A percentile compares a stretch with the other conserved stretches of the same genome.
These are phyloP conservation scores for Asterophora lycoperdoides DNA, from an alignment of 768 basidiomycete species.

Conservation along the genomic window DNA sequence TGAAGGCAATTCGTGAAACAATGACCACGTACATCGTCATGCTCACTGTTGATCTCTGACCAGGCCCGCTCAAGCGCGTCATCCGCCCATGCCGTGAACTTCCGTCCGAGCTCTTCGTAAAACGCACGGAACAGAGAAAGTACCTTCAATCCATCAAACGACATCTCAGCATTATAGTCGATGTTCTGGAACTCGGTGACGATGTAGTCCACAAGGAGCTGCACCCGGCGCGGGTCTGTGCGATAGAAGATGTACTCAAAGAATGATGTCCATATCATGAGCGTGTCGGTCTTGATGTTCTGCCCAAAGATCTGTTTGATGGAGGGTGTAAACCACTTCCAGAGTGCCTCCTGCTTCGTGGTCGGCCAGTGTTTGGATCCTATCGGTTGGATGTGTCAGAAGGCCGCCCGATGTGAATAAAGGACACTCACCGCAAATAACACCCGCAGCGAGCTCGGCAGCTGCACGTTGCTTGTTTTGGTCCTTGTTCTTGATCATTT, in stretches of 20 bases:
- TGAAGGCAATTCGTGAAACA: no score
- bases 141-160: conserved; percentile 74
- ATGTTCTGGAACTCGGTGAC: conserved; percentile 56
- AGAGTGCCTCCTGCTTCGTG: conserved; percentile 61
- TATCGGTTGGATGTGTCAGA: conserved; percentile 18
- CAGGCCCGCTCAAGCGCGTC: conserved; percentile 64
- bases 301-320: conserved; percentile 62
- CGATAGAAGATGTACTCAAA: conserved; percentile 76
- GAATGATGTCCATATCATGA: conserved; percentile 76
- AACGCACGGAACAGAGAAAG: conserved; percentile 65
- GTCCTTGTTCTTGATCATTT: conserved; percentile 62
- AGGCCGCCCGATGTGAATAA: not conserved
- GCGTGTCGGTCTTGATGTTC: conserved; percentile 78
- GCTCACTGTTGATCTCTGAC: conserved; percentile 68
- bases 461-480: conserved; percentile 87
- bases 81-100: conserved; percentile 76
- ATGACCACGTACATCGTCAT: conserved; percentile 70
- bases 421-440: conserved; percentile 49
- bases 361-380: conserved; percentile 88
- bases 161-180: conserved; percentile 79
- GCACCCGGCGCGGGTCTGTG: conserved; percentile 79
- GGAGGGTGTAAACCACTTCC: conserved; percentile 76
- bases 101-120: conserved; percentile 73
- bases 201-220: conserved; percentile 74
- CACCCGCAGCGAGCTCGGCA: conserved; percentile 76